Conservation (phyloP, 345 rosid genomes). For the Citrus medica region DNA sequence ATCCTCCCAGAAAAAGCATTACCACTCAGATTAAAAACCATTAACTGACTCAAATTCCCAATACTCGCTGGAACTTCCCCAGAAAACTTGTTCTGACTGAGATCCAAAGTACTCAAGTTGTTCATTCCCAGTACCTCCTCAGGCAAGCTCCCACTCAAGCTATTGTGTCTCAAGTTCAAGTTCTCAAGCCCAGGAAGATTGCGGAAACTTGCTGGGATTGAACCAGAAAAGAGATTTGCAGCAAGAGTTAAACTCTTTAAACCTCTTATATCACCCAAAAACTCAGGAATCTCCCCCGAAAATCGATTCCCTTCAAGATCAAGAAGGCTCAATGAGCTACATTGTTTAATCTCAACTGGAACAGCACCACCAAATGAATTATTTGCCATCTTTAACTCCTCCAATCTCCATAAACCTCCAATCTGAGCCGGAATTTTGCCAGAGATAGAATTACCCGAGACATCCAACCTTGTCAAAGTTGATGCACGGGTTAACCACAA, state of each 20-base stretch:
- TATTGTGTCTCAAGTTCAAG: slow-evolving; percentile 51
- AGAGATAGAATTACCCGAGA: slow-evolving; percentile 67
- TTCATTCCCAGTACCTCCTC: slow-evolving; percentile 51
- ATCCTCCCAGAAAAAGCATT: slow-evolving; percentile 52
- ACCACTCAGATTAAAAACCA: slow-evolving; percentile 52
- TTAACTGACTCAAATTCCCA: slow-evolving; percentile 49
- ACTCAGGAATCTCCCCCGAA: slow-evolving; percentile 60
- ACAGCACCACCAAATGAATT: slow-evolving; percentile 62
- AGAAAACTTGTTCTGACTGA: slow-evolving; percentile 57
- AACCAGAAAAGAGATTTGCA: slow-evolving; percentile 64
- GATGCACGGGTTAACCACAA: slow-evolving; percentile 50
- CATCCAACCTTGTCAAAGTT: slow-evolving; percentile 49
- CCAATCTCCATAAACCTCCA: slow-evolving; percentile 50
- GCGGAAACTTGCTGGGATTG: slow-evolving; percentile 48
- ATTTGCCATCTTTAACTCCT: slow-evolving; percentile 62
- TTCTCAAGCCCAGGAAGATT: slow-evolving; percentile 48
- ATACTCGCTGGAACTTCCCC: slow-evolving; percentile 53
- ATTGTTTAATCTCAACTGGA: slow-evolving; percentile 64
- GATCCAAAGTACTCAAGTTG: slow-evolving; percentile 64
- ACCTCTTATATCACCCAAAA: slow-evolving; percentile 50
- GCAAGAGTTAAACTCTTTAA: slow-evolving; percentile 61
- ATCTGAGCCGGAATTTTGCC: slow-evolving; percentile 61
- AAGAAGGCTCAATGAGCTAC: slow-evolving; percentile 51
- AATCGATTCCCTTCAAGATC: slow-evolving; percentile 70
- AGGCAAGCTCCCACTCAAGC: slow-evolving; percentile 61